A percentile compares a stretch with the other conserved stretches of the same genome.
Evolutionary conservation across 768 basidiomycete genomes (phyloP).

Genomic region (Tulasnella sp.): DNA sequence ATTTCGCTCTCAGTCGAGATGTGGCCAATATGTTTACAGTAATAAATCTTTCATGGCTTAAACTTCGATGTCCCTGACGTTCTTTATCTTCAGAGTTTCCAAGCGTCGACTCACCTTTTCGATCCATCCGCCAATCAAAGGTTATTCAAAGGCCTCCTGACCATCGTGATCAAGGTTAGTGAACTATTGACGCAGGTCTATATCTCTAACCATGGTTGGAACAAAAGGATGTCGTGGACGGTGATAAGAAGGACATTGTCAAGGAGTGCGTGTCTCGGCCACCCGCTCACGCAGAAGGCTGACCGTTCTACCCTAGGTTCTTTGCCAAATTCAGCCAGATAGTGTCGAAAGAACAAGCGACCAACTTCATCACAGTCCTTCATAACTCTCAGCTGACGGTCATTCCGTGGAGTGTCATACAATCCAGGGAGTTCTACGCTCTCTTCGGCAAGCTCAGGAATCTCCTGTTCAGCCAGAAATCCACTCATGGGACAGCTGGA

Average conservation of each 20-base stretch:
- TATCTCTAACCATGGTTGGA: neutral
- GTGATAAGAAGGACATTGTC: constrained; percentile 56
- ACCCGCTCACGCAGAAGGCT: neutral
- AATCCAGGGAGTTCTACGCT: constrained; percentile 57
- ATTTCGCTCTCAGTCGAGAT: constrained; percentile 59
- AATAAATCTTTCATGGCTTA: constrained; percentile 43
- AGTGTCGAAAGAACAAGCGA: constrained; percentile 57
- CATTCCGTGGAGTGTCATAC: constrained; percentile 66
- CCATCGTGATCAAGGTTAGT: constrained; percentile 59
- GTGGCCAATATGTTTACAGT: constrained; percentile 54
- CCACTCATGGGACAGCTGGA: constrained; percentile 51
- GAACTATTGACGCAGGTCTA: neutral
- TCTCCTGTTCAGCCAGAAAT: constrained; percentile 47
- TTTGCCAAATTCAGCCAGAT: constrained; percentile 57
- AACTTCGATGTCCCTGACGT: constrained; percentile 37
- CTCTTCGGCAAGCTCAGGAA: constrained; percentile 51
- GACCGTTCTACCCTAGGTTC: constrained; percentile 42
- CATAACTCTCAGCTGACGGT: constrained; percentile 56
- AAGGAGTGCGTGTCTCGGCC: constrained; percentile 46
- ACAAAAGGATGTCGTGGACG: constrained; percentile 58
- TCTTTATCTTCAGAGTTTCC: constrained; percentile 30
- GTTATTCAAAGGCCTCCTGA: constrained; percentile 56
- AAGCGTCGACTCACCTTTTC: constrained; percentile 41
- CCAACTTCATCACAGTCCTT: constrained; percentile 60
- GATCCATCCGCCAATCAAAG: constrained; percentile 58